These are phyloP conservation scores for Alternaria ethzedia DNA, from an alignment of 2,329 filamentous ascomycete genomes.

Conservation along the genomic window DNA sequence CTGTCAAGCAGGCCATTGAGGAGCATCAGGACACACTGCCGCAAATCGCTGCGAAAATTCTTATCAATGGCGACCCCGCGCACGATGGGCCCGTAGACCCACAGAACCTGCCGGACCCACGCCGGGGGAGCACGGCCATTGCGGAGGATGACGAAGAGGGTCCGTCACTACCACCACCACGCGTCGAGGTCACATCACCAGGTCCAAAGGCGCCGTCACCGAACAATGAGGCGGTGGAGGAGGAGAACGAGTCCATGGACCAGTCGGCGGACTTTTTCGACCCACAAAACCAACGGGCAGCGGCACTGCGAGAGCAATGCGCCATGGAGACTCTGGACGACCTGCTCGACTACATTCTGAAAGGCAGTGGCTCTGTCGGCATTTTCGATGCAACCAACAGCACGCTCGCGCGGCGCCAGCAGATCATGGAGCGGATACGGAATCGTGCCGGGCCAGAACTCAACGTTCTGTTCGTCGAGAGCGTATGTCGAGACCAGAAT, in stretches of 20 bases:
- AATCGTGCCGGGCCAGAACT: slow-evolving; percentile 81
- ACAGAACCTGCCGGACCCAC: slow-evolving; percentile 38
- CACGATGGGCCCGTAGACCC: slow-evolving; percentile 43
- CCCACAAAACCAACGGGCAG: slow-evolving; percentile 81
- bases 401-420: slow-evolving; percentile 82
- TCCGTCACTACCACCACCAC: slow-evolving; percentile 27
- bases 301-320: slow-evolving; percentile 86
- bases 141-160: slow-evolving; percentile 21
- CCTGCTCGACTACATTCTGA: slow-evolving; percentile 84
- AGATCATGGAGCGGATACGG: slow-evolving; percentile 83
- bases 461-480: slow-evolving; percentile 94
- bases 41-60: slow-evolving; percentile 60
- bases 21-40: slow-evolving; percentile 37
- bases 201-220: slow-evolving; percentile 33
- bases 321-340: slow-evolving; percentile 93
- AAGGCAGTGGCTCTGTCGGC: slow-evolving; percentile 83
- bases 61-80: slow-evolving; percentile 63
- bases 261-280: slow-evolving; percentile 96
- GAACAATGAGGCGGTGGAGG: slow-evolving; percentile 25
- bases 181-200: slow-evolving; percentile 45
- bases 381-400: slow-evolving; percentile 98
- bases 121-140: slow-evolving; percentile 33
- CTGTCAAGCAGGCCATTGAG: slow-evolving; percentile 32
- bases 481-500: slow-evolving; percentile 83
- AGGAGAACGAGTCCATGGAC: slow-evolving; percentile 67